These are phyloP conservation scores for Fusarium tanahbumbuense DNA, from an alignment of 2,329 filamentous ascomycete genomes.

Conservation along the genomic window DNA sequence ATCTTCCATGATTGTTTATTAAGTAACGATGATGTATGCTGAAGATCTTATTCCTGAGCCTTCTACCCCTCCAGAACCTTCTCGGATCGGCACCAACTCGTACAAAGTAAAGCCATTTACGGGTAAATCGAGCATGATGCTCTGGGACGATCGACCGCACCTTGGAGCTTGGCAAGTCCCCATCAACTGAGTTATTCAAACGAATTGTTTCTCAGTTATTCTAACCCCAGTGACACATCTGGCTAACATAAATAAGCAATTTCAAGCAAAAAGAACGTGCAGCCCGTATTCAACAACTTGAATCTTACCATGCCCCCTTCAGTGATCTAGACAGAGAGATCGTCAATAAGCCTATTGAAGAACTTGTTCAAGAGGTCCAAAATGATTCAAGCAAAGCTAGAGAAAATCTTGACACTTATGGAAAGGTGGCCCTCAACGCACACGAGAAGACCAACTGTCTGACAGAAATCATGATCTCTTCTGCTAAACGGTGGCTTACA, in stretches of 20 bases:
- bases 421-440: slow-evolving; percentile 84
- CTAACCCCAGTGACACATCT: background rate
- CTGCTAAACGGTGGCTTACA: slow-evolving; percentile 78
- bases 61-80: background rate
- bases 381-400: slow-evolving; percentile 72
- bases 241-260: slow-evolving; percentile 62
- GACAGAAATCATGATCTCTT: slow-evolving; percentile 85
- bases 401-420: slow-evolving; percentile 85
- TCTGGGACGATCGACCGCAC: slow-evolving; percentile 74
- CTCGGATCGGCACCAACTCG: background rate
- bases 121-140: slow-evolving; percentile 50
- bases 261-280: slow-evolving; percentile 83
- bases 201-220: background rate
- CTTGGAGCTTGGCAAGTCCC: slow-evolving; percentile 71
- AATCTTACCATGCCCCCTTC: slow-evolving; percentile 74
- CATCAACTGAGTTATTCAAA: background rate
- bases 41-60: background rate
- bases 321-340: slow-evolving; percentile 73
- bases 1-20: background rate
- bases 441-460: slow-evolving; percentile 90
- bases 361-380: slow-evolving; percentile 83
- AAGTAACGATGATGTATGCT: background rate
- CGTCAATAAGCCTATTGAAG: slow-evolving; percentile 78
- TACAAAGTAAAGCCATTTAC: background rate
- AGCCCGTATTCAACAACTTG: slow-evolving; percentile 74